Percentiles rank a stretch among this genome's conserved stretches.
Evolutionary conservation across 176 grass and related monocot species (phyloP).

Genomic region (Paspalum notatum): DNA sequence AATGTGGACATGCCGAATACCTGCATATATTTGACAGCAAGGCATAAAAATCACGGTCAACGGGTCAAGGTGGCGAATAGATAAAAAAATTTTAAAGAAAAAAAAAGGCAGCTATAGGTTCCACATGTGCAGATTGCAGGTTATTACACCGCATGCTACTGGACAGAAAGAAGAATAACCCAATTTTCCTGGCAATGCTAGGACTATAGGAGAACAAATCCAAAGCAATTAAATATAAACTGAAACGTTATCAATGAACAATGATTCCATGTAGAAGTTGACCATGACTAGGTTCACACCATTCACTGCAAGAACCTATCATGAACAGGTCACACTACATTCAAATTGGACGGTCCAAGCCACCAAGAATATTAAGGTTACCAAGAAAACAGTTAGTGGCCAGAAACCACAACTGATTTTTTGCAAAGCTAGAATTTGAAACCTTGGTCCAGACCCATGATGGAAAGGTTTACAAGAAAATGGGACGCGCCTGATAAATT

Average conservation of each 20-base stretch:
- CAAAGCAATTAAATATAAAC: neutral
- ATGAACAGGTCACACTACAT: neutral
- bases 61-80: neutral
- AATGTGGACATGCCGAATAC: constrained; percentile 16
- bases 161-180: constrained; percentile 2
- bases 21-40: constrained; percentile 35
- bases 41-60: neutral
- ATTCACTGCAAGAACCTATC: neutral
- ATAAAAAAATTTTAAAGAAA: neutral
- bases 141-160: neutral
- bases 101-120: neutral
- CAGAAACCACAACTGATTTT: neutral
- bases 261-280: neutral
- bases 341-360: neutral
- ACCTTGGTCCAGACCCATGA: neutral
- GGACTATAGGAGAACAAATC: neutral
- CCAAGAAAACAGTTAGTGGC: neutral
- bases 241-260: neutral
- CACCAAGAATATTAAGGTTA: neutral
- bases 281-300: neutral
- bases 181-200: neutral
- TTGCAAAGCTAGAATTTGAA: neutral
- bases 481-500: neutral
- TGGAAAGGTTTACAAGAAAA: neutral
- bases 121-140: neutral